phyloP scores from a whole-genome alignment of 164 flowering plant genomes.

The Vitis cinerea region DNA sequence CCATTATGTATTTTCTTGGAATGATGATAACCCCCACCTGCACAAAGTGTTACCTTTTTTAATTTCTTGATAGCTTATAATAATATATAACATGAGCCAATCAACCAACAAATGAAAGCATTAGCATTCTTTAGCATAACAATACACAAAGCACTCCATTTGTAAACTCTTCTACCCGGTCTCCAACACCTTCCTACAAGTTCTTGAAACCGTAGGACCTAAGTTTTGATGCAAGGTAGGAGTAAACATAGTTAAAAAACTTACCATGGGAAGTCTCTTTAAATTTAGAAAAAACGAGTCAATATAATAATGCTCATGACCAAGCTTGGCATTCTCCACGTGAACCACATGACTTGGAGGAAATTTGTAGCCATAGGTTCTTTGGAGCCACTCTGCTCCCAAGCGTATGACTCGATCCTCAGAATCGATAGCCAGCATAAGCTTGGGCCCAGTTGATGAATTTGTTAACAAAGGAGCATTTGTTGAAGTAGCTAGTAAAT shows the following conservation, averaged over 20 bases:
- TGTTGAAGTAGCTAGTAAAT: conserved; percentile 88
- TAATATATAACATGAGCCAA: neutral
- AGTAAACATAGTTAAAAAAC: conserved; percentile 2
- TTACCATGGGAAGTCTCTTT: conserved; percentile 90
- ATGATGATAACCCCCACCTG: conserved; percentile 33
- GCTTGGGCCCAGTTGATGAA: conserved; percentile 57
- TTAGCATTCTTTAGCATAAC: neutral
- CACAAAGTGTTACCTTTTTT: too few species aligned
- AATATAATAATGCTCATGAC: conserved; percentile 64
- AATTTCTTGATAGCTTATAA: too few species aligned
- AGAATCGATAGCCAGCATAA: conserved; percentile 77
- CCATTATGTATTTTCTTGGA: conserved; percentile 90
- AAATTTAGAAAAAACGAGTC: conserved; percentile 87
- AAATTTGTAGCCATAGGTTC: conserved; percentile 37
- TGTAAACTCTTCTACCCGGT: neutral
- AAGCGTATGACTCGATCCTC: conserved; percentile 57
- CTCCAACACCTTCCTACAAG: neutral
- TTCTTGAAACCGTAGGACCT: neutral
- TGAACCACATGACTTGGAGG: conserved; percentile 67
- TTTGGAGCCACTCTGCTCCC: conserved; percentile 81
- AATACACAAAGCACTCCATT: too few species aligned
- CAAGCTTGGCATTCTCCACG: conserved; percentile 75
- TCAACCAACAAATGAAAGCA: neutral
- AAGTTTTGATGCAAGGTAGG: neutral
- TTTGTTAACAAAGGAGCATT: conserved; percentile 73